These are phyloP conservation scores for Phytopythium montanum DNA, from an alignment of 352 stramenopile species.

Conservation along the genomic window DNA sequence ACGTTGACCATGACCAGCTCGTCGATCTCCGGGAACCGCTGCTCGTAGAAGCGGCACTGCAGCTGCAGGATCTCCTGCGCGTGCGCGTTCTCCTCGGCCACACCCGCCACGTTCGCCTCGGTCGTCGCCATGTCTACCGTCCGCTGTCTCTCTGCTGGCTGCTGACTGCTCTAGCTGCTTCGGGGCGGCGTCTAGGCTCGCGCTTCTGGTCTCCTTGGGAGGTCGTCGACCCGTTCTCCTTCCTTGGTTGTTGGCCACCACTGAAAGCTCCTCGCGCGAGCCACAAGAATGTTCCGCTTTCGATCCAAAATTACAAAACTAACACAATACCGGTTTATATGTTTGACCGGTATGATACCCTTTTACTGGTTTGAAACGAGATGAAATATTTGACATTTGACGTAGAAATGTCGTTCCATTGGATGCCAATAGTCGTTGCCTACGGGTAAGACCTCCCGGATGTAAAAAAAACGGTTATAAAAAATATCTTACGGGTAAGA, in stretches of 20 bases:
- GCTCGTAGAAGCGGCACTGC: slow-evolving; percentile 91
- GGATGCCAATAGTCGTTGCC: too few relatives aligned
- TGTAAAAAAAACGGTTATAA: too few relatives aligned
- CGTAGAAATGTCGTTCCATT: too few relatives aligned
- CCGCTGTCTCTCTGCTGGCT: too few relatives aligned
- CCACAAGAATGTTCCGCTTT: slow-evolving; percentile 12
- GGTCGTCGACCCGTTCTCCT: too few relatives aligned
- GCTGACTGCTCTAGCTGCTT: too few relatives aligned
- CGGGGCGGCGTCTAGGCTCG: background rate
- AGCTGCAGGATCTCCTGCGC: slow-evolving; percentile 72
- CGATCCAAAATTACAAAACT: background rate
- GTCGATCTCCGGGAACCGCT: slow-evolving; percentile 96
- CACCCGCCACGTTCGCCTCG: slow-evolving; percentile 14
- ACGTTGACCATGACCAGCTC: slow-evolving; percentile 96
- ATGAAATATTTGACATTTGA: too few relatives aligned
- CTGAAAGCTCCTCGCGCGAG: background rate
- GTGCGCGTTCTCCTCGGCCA: slow-evolving; percentile 43
- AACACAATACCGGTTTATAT: too few relatives aligned
- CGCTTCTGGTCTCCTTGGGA: background rate
- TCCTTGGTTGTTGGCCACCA: slow-evolving; percentile 1
- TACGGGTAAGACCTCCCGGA: too few relatives aligned
- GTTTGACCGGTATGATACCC: background rate
- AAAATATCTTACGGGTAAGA: too few relatives aligned
- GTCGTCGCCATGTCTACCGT: slow-evolving; percentile 15
- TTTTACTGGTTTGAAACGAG: too few relatives aligned